Conservation (phyloP, 495 filamentous ascomycete species). For the Penicillium robsamsonii region DNA sequence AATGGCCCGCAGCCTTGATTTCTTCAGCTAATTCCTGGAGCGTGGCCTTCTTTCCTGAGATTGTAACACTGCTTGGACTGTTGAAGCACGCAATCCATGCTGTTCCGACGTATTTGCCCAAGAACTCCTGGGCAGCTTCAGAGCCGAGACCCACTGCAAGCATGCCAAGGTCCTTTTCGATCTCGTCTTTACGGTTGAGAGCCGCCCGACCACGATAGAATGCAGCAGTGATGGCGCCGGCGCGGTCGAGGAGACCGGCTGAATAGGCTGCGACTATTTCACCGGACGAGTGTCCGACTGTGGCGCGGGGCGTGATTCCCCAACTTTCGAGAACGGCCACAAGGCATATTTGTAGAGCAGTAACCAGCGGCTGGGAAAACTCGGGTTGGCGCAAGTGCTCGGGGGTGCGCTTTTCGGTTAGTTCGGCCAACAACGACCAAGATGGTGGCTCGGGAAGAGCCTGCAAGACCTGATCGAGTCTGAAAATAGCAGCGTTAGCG, state of each 20-base stretch:
- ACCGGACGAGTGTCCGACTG: not conserved
- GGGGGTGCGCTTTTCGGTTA: no score
- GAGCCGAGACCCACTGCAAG: not conserved
- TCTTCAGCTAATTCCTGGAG: not conserved
- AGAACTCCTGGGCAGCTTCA: not conserved
- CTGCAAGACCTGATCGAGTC: no score
- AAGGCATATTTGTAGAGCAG: no score
- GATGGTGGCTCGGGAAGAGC: no score
- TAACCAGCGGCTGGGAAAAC: no score
- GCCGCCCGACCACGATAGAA: not conserved
- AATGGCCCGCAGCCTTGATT: not conserved
- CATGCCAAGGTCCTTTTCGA: not conserved
- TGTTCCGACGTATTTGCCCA: not conserved
- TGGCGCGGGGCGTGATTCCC: no score
- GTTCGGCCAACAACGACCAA: no score
- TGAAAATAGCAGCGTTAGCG: no score
- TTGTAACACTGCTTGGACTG: not conserved
- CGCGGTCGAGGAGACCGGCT: not conserved
- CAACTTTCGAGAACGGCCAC: no score
- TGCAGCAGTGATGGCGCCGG: not conserved
- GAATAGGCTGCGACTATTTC: not conserved
- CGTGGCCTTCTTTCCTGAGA: not conserved
- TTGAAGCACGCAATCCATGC: not conserved
- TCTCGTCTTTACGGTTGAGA: no score
- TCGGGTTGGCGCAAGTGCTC: no score